Percentiles rank a stretch among this genome's conserved stretches.
Evolutionary conservation across 192 early-diverging fungal species (phyloP).

Genomic region (Spizellomyces sp.): DNA sequence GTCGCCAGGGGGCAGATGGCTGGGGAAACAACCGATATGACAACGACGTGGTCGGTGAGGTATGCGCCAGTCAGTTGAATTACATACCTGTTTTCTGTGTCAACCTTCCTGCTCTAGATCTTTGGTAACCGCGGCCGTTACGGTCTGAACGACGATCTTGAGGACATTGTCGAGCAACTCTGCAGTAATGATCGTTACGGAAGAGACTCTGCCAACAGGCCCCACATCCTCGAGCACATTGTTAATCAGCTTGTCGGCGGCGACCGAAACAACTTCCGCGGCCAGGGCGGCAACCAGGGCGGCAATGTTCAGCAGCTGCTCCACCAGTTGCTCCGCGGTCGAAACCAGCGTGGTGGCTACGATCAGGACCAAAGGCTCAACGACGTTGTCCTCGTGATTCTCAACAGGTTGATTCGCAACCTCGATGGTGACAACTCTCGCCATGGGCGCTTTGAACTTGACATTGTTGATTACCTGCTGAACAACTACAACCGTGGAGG

Average conservation of each 20-base stretch:
- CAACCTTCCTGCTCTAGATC: not conserved
- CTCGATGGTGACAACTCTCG: not conserved
- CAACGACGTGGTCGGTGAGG: not conserved
- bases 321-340: not conserved
- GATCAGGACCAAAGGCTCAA: not conserved
- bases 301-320: not conserved
- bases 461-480: not conserved
- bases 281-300: not conserved
- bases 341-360: not conserved
- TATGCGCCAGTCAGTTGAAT: too few species aligned
- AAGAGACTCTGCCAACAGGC: not conserved
- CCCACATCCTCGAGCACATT: not conserved
- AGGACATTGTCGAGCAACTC: not conserved
- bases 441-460: not conserved
- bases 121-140: not conserved
- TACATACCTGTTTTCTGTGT: too few species aligned
- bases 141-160: not conserved
- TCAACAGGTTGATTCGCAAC: not conserved
- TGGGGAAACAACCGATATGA: not conserved
- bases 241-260: not conserved
- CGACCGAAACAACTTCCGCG: not conserved
- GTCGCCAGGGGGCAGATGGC: not conserved
- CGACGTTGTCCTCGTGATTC: not conserved
- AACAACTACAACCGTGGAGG: not conserved
- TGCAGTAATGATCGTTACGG: not conserved